Conservation (phyloP, 805 yeast species). For the Torulaspora delbrueckii region DNA sequence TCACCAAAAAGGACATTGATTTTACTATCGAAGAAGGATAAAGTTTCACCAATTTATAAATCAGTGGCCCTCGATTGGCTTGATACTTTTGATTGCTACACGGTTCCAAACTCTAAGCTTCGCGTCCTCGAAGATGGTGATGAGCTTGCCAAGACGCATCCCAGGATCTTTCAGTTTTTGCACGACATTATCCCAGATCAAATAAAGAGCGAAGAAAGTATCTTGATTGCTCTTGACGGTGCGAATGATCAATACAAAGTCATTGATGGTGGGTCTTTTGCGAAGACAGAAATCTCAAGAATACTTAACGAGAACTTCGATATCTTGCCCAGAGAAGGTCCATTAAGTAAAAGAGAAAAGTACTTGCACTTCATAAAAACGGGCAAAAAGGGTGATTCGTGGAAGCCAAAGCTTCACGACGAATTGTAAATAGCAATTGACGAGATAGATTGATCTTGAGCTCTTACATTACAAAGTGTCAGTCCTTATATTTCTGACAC, state of each 20-base stretch:
- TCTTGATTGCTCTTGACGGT: conserved; percentile 24
- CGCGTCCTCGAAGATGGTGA: conserved; percentile 10
- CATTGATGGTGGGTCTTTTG: conserved; percentile 19
- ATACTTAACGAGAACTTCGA: conserved; percentile 18
- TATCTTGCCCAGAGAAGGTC: conserved; percentile 33
- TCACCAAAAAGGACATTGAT: conserved; percentile 40
- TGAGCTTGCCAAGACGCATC: conserved; percentile 15
- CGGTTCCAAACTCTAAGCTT: conserved; percentile 34
- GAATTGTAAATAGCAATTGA: conserved; percentile 8
- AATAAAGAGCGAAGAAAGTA: conserved; percentile 16
- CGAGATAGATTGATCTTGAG: background rate
- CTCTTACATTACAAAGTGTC: background rate
- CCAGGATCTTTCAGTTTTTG: conserved; percentile 22
- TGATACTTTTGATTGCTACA: conserved; percentile 45
- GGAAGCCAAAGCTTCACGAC: conserved; percentile 20
- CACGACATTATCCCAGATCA: conserved; percentile 12
- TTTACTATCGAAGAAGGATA: conserved; percentile 48
- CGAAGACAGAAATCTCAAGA: conserved; percentile 24
- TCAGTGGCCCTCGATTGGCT: conserved; percentile 67
- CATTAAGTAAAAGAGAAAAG: conserved; percentile 27
- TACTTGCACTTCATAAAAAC: conserved; percentile 20
- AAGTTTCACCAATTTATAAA: conserved; percentile 53
- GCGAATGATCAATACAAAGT: conserved; percentile 17
- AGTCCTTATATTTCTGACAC: background rate
- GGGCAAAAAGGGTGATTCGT: conserved; percentile 15